These are phyloP conservation scores for Aegilops speltoides DNA, from an alignment of 176 grass and related monocot species.

Conservation along the genomic window DNA sequence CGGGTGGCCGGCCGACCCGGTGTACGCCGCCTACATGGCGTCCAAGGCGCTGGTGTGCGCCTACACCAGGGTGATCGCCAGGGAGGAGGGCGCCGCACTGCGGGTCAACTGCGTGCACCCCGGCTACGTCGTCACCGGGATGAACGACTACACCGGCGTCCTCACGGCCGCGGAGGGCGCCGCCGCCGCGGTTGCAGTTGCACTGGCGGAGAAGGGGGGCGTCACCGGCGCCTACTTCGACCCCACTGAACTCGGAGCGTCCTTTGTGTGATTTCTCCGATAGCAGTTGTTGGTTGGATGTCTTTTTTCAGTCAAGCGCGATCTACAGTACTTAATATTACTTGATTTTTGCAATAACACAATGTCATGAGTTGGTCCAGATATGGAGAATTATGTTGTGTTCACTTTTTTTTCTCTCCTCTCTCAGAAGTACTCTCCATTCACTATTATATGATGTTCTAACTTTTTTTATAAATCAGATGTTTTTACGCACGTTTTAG, in stretches of 20 bases:
- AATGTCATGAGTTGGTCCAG: not conserved
- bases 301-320: too few species aligned
- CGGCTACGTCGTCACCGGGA: slow-evolving; percentile 63
- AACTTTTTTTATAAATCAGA: too few species aligned
- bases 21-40: slow-evolving; percentile 41
- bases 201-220: slow-evolving; percentile 33
- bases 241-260: not conserved
- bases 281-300: not conserved
- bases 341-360: not conserved
- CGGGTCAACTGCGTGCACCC: slow-evolving; percentile 54
- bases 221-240: slow-evolving; percentile 49
- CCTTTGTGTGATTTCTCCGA: not conserved
- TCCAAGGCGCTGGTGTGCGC: slow-evolving; percentile 52
- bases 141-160: slow-evolving; percentile 39
- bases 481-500: too few species aligned
- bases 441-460: too few species aligned
- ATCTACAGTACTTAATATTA: too few species aligned
- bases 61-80: slow-evolving; percentile 62
- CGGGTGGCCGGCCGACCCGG: slow-evolving; percentile 20
- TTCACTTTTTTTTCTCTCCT: not conserved
- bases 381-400: not conserved
- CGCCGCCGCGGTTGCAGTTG: slow-evolving; percentile 9
- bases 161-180: slow-evolving; percentile 50
- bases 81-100: not conserved
- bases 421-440: too few species aligned